Base-by-base conservation (phyloP, 2,329 filamentous ascomycete genomes). In the Clonostachys solani region DNA sequence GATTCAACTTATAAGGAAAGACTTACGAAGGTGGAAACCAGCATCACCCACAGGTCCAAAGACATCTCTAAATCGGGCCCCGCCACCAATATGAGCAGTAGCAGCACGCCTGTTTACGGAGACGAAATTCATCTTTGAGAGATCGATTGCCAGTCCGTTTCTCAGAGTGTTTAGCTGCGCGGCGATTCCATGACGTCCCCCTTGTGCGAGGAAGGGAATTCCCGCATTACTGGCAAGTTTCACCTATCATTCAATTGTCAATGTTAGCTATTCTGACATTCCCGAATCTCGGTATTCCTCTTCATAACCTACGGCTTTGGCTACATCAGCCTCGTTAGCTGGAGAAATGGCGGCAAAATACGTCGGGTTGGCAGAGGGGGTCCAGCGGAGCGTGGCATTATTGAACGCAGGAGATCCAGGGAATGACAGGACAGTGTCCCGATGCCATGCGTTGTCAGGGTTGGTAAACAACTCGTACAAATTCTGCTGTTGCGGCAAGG, bases 131-230 rank as follows among this genome's bases (percentile, higher is more conserved):
- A 52, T 36, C 17, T 37, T 38, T 34, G 50, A 45, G 47, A 54
- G 43, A 42, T 52, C 50, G 36, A 54, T 52, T 18, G 50, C 49
- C 37, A 48, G 44, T 41, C 35, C 29, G 15, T 45, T 40, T 16
- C 46, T 5, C 33, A 44, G 29, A 23, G 42, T 43, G 15, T 47
- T 33, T 9, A 49, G 42, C n/a, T 42, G 33, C 13, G 42, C 44
- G 23, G 16, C 43, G 45, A 43, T 49, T 23, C 52, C 52, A 38
- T 54, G 52, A 5, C 38, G 40, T 3, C 50, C 50, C 5, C 47
- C 49, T n/a, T 49, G 47, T 34, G 48, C 50, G 5, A 54, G 46
- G 42, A 54, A 54, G 7, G 52, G 50, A n/a, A 45, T 46, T 29
- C 23, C 33, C 9, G 43, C 37, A 19, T 34, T 35, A 9, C 48